phyloP scores from a whole-genome alignment of 768 basidiomycete species.

The Porphyrellus cyaneotinctus region DNA sequence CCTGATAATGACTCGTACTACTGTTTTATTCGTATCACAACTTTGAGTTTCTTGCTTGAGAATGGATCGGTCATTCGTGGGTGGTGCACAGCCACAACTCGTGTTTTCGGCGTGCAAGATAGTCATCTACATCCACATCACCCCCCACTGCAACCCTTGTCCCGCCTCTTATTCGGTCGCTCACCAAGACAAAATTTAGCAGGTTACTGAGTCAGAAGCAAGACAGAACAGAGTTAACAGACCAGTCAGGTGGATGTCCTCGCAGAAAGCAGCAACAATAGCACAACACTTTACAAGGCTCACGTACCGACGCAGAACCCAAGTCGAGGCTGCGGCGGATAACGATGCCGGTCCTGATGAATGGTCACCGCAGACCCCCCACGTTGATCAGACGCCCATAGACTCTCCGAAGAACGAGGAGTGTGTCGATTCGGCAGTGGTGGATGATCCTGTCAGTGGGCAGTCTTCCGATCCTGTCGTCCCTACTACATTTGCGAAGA shows the following conservation, averaged over 20 bases:
- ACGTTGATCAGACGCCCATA: slow-evolving; percentile 4
- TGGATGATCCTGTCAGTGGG: slow-evolving; percentile 6
- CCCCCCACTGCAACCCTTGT: background rate
- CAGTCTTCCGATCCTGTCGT: slow-evolving; percentile 34
- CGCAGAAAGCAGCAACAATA: slow-evolving; percentile 14
- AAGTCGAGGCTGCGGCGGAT: background rate
- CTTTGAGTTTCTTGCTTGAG: background rate
- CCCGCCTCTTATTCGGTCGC: slow-evolving; percentile 17
- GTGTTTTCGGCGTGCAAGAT: background rate
- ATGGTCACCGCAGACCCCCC: slow-evolving; percentile 3
- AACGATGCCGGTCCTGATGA: slow-evolving; percentile 5
- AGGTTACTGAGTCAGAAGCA: slow-evolving; percentile 2
- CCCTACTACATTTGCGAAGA: slow-evolving; percentile 41
- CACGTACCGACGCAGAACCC: slow-evolving; percentile 10
- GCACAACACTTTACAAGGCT: slow-evolving; percentile 14
- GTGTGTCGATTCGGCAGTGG: slow-evolving; percentile 3
- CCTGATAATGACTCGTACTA: slow-evolving; percentile 13
- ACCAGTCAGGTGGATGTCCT: slow-evolving; percentile 11
- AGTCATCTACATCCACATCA: background rate
- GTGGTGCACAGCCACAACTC: slow-evolving; percentile 15
- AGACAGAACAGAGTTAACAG: slow-evolving; percentile 4
- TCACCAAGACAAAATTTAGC: slow-evolving; percentile 20
- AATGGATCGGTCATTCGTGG: background rate
- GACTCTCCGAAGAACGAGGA: slow-evolving; percentile 3
- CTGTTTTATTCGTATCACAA: background rate